These are phyloP conservation scores for Besnoitia besnoiti DNA, from an alignment of 169 alveolate species.

Conservation along the genomic window DNA sequence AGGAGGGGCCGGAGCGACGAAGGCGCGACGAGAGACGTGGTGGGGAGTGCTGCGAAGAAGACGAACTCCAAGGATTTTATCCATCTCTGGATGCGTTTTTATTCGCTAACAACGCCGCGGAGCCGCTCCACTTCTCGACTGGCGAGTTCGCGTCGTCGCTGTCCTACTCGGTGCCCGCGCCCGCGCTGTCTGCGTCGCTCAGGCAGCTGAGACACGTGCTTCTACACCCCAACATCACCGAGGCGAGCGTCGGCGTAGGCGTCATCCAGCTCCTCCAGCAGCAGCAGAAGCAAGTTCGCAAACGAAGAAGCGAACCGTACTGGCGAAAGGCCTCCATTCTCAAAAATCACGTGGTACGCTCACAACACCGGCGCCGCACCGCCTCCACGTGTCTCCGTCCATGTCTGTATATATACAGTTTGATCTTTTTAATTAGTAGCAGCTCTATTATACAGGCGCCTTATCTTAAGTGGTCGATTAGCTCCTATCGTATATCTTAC, in stretches of 20 bases:
- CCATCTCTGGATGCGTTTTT: not conserved
- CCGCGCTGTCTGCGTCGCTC: not conserved
- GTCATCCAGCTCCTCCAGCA: not conserved
- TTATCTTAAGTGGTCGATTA: too few species aligned
- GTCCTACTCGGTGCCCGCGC: not conserved
- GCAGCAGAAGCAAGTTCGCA: not conserved
- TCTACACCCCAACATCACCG: not conserved
- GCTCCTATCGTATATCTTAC: too few species aligned
- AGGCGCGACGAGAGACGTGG: not conserved
- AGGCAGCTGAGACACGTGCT: not conserved
- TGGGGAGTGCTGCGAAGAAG: not conserved
- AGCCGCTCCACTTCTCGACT: not conserved
- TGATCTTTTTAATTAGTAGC: too few species aligned
- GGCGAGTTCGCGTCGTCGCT: not conserved
- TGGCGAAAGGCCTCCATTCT: not conserved
- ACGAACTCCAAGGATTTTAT: too few species aligned
- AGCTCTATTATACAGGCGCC: too few species aligned
- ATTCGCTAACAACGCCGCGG: not conserved
- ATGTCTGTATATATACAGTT: too few species aligned
- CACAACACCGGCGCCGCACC: too few species aligned
- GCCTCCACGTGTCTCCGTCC: too few species aligned
- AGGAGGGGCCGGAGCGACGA: not conserved
- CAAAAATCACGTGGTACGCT: not conserved
- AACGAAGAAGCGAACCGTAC: not conserved
- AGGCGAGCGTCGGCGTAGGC: not conserved